These are phyloP conservation scores for Claviceps sp. DNA, from an alignment of 2,329 filamentous ascomycete genomes.

Conservation along the genomic window DNA sequence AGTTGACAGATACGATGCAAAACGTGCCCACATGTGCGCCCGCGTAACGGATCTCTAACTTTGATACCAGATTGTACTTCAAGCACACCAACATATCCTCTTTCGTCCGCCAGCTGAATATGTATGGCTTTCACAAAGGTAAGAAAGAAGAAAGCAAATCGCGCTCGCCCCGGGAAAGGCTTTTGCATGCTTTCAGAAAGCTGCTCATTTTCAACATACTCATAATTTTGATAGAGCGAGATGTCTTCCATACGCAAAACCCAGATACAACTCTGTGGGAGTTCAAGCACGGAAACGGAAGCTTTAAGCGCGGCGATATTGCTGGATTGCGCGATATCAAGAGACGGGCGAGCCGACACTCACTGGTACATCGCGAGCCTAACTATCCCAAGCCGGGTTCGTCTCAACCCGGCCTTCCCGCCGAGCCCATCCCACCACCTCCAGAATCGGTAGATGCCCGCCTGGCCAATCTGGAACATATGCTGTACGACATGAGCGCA, in stretches of 20 bases:
- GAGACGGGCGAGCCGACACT: conserved; percentile 81
- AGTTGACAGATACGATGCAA: not conserved
- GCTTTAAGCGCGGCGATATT: conserved; percentile 89
- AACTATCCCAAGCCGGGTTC: conserved; percentile 59
- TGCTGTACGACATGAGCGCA: conserved; percentile 63
- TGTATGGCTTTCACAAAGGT: conserved; percentile 99
- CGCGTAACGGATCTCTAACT: conserved; percentile 6
- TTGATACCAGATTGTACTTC: conserved; percentile 72
- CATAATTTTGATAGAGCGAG: conserved; percentile 54
- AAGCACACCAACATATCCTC: conserved; percentile 99
- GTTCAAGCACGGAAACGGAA: conserved; percentile 95
- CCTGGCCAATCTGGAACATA: conserved; percentile 64
- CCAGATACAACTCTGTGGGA: conserved; percentile 95
- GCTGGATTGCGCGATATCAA: conserved; percentile 90
- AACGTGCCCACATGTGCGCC: not conserved
- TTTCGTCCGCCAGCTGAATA: conserved; percentile 94
- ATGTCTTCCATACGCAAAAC: conserved; percentile 91
- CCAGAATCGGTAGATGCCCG: conserved; percentile 67
- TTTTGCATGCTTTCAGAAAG: not conserved
- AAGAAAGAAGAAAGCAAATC: conserved; percentile 1
- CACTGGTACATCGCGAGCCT: conserved; percentile 86
- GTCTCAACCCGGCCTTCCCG: conserved; percentile 73
- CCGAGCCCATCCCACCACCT: conserved; percentile 58
- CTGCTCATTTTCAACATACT: not conserved
- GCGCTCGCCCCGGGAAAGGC: not conserved